These are phyloP conservation scores for Nakaseomyces uthaithaninus DNA, from an alignment of 1,139 yeast species.

Conservation along the genomic window DNA sequence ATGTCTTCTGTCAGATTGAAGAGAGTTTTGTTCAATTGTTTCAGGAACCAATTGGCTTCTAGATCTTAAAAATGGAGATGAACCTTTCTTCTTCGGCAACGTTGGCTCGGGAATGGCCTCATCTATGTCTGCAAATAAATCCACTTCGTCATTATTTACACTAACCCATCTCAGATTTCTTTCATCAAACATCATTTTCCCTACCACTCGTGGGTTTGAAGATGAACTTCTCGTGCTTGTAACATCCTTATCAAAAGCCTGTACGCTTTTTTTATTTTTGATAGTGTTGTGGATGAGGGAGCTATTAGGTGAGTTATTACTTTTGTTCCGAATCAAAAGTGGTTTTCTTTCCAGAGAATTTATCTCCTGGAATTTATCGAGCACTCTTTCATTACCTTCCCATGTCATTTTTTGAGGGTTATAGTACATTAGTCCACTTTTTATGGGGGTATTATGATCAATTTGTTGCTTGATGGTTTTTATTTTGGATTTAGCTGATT, in stretches of 20 bases:
- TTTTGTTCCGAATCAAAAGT: constrained; percentile 19
- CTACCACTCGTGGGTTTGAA: constrained; percentile 30
- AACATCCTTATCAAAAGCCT: background rate
- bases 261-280: constrained; percentile 5
- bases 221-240: constrained; percentile 5
- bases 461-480: constrained; percentile 31
- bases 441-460: constrained; percentile 30
- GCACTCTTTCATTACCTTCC: constrained; percentile 55
- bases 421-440: constrained; percentile 40
- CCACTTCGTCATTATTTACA: constrained; percentile 33
- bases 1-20: constrained; percentile 8
- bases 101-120: constrained; percentile 15
- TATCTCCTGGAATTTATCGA: constrained; percentile 38
- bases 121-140: constrained; percentile 35
- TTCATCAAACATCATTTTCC: constrained; percentile 50
- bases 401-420: constrained; percentile 45
- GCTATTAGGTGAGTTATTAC: constrained; percentile 3
- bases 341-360: constrained; percentile 22
- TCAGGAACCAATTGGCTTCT: constrained; percentile 19
- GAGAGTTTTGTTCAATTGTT: constrained; percentile 1
- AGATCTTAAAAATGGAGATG: constrained; percentile 22
- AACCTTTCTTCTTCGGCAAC: constrained; percentile 10
- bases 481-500: constrained; percentile 20
- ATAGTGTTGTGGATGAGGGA: constrained; percentile 1
- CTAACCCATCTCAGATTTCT: constrained; percentile 46